Conservation (phyloP, 441 rosid species). For the Erodium trifolium region DNA sequence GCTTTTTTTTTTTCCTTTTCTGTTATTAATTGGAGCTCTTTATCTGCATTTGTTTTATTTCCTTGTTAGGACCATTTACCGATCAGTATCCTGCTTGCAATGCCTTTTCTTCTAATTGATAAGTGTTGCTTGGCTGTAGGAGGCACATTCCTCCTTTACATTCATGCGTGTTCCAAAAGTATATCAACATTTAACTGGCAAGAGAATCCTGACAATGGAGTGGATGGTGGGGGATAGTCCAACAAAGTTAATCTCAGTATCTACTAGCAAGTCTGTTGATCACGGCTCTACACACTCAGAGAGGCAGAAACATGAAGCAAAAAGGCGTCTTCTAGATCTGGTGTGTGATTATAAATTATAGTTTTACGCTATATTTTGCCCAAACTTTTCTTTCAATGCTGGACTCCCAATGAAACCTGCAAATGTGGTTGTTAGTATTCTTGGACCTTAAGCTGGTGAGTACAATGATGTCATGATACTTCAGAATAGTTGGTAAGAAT, state of each 20-base stretch:
- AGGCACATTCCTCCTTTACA: slow-evolving; percentile 54
- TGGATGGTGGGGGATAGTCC: slow-evolving; percentile 94
- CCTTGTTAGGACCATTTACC: neutral
- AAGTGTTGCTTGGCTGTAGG: slow-evolving; percentile 41
- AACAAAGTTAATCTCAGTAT: slow-evolving; percentile 47
- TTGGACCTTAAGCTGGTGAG: neutral
- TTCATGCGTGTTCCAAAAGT: slow-evolving; percentile 74
- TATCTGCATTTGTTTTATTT: neutral
- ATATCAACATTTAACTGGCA: slow-evolving; percentile 48
- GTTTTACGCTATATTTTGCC: neutral
- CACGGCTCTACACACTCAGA: slow-evolving; percentile 36
- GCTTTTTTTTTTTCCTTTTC: neutral
- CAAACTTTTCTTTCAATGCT: slow-evolving; percentile 1
- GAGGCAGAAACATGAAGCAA: slow-evolving; percentile 56
- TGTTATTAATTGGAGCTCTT: neutral
- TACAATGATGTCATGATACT: neutral
- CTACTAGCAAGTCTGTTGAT: slow-evolving; percentile 32
- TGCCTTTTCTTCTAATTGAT: slow-evolving; percentile 23
- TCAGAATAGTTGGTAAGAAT: neutral
- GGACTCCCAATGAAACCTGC: neutral
- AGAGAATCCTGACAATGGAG: slow-evolving; percentile 95
- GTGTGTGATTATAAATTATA: slow-evolving; percentile 29
- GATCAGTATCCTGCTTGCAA: slow-evolving; percentile 10
- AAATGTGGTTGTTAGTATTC: neutral
- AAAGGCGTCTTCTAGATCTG: slow-evolving; percentile 67